Conservation (phyloP, 768 basidiomycete genomes). For the Trametes cinnabarina region DNA sequence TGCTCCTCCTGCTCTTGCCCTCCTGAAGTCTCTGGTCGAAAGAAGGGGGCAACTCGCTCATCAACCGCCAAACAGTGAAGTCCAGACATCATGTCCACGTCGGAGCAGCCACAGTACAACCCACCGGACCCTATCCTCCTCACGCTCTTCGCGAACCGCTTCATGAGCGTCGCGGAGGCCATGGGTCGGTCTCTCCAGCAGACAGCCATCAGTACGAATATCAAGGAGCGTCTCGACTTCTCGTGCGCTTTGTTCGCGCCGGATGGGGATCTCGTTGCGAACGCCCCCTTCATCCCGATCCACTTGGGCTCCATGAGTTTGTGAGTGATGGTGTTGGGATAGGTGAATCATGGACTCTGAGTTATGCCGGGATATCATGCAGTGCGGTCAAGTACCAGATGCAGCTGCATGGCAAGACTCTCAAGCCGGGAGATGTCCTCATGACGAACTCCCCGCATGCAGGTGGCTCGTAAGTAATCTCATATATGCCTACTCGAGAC, state of each 20-base stretch:
- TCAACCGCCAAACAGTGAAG: too few species aligned
- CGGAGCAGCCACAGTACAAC: slow-evolving; percentile 22
- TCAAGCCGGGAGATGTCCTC: slow-evolving; percentile 89
- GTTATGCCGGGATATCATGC: not conserved
- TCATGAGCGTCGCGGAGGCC: slow-evolving; percentile 96
- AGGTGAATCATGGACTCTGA: not conserved
- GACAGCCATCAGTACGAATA: slow-evolving; percentile 90
- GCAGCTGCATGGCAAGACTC: slow-evolving; percentile 62
- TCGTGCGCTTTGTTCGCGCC: slow-evolving; percentile 94
- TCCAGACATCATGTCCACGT: slow-evolving; percentile 18
- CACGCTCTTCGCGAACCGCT: slow-evolving; percentile 91
- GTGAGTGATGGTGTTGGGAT: slow-evolving; percentile 42
- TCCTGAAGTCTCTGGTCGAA: too few species aligned
- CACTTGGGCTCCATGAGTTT: slow-evolving; percentile 90
- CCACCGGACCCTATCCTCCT: slow-evolving; percentile 83
- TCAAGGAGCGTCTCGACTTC: slow-evolving; percentile 94
- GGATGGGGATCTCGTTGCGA: slow-evolving; percentile 92
- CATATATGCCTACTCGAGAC: not conserved
- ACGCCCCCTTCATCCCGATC: slow-evolving; percentile 89
- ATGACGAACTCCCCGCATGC: slow-evolving; percentile 91
- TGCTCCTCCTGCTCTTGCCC: too few species aligned
- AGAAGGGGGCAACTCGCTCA: too few species aligned
- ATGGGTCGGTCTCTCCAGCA: slow-evolving; percentile 91
- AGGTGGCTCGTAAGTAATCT: slow-evolving; percentile 80
- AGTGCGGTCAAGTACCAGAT: slow-evolving; percentile 89